Conservation (phyloP, 768 basidiomycete species). For the Phlebiopsis flavidoalba region DNA sequence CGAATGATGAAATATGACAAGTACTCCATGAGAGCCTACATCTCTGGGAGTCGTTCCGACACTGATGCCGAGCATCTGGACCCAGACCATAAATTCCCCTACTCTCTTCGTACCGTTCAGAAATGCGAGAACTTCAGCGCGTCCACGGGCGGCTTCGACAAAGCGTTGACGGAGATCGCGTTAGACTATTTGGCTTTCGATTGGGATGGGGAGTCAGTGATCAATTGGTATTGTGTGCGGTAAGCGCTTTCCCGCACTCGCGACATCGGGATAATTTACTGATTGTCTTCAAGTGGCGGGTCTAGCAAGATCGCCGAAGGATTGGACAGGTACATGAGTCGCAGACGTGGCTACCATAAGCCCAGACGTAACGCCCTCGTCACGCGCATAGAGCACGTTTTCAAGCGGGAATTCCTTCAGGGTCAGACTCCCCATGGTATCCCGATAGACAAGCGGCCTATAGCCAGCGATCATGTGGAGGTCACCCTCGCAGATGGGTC, state of each 20-base stretch:
- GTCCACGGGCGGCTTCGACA: constrained; percentile 12
- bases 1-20: constrained; percentile 7
- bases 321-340: neutral
- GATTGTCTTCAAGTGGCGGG: neutral
- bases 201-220: neutral
- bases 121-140: constrained; percentile 14
- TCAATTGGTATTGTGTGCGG: constrained; percentile 7
- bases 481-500: too few species aligned
- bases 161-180: constrained; percentile 10
- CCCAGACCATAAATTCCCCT: neutral
- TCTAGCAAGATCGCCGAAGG: neutral
- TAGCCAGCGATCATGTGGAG: too few species aligned
- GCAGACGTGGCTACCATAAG: too few species aligned
- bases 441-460: too few species aligned
- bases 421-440: too few species aligned
- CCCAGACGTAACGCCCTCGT: too few species aligned
- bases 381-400: too few species aligned
- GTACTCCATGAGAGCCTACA: constrained; percentile 14
- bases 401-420: too few species aligned
- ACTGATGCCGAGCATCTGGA: neutral
- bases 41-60: neutral
- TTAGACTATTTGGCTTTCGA: constrained; percentile 7
- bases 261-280: neutral
- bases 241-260: neutral
- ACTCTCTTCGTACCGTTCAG: constrained; percentile 8